Conservation (phyloP, 2,329 filamentous ascomycete species). For the Xylogone sp. region DNA sequence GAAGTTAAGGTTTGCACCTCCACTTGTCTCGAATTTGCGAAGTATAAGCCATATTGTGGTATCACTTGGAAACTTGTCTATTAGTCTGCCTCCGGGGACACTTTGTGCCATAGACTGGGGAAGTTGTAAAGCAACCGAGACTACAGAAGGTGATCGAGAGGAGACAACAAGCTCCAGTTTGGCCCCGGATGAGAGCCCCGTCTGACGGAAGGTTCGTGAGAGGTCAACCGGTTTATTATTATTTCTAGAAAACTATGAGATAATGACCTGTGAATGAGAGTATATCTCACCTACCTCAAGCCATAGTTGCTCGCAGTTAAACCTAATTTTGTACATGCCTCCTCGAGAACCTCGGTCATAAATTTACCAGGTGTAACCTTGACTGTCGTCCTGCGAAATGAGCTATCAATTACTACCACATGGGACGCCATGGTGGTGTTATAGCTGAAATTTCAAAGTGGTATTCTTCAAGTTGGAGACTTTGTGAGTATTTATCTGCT, state of each 20-base stretch:
- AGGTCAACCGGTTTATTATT: conserved; percentile 85
- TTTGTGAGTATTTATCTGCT: neutral
- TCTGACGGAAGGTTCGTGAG: conserved; percentile 76
- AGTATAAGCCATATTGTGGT: conserved; percentile 86
- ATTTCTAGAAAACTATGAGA: conserved; percentile 46
- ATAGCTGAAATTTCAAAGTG: neutral
- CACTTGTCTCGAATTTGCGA: conserved; percentile 80
- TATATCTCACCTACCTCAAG: conserved; percentile 60
- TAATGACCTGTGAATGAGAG: neutral
- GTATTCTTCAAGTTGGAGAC: neutral
- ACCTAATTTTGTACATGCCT: conserved; percentile 77
- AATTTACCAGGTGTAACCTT: conserved; percentile 81
- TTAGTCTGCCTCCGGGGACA: conserved; percentile 63
- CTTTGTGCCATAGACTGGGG: conserved; percentile 65
- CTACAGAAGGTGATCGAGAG: conserved; percentile 78
- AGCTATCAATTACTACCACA: conserved; percentile 81
- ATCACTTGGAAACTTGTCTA: conserved; percentile 83
- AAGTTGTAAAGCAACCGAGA: conserved; percentile 86
- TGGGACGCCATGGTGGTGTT: conserved; percentile 69
- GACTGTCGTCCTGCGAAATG: conserved; percentile 72
- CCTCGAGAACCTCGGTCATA: conserved; percentile 78
- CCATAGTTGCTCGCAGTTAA: conserved; percentile 64
- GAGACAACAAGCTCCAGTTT: conserved; percentile 89
- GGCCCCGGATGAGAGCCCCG: conserved; percentile 78
- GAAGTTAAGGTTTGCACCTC: conserved; percentile 66